Evolutionary conservation across 352 stramenopile genomes (phyloP).

Genomic region (Pythium chondricola): DNA sequence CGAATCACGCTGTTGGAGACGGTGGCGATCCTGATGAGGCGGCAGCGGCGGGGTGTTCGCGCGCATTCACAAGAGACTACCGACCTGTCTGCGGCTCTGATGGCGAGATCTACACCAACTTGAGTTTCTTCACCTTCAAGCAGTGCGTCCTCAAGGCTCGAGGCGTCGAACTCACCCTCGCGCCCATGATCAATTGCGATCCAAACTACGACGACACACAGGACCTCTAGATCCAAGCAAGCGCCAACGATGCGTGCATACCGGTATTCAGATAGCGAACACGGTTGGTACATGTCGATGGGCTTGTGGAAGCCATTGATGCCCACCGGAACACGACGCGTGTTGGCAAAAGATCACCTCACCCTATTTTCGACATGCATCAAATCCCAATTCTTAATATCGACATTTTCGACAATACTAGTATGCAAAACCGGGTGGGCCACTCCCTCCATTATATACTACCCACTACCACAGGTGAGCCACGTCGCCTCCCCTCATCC

Average conservation of each 20-base stretch:
- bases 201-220: slow-evolving; percentile 11
- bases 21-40: slow-evolving; percentile 9
- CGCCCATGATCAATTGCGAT: slow-evolving; percentile 29
- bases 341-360: no score
- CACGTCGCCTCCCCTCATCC: slow-evolving; percentile 6
- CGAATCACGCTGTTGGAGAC: no score
- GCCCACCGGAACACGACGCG: no score
- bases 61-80: slow-evolving; percentile 42
- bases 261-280: no score
- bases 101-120: slow-evolving; percentile 45
- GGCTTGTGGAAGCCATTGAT: no score
- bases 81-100: slow-evolving; percentile 49
- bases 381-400: no score
- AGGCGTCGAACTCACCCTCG: slow-evolving; percentile 21
- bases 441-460: slow-evolving; percentile 5
- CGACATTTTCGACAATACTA: slow-evolving; percentile 6
- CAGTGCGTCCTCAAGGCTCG: slow-evolving; percentile 37
- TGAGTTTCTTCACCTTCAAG: slow-evolving; percentile 48
- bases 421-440: slow-evolving; percentile 2
- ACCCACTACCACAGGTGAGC: slow-evolving; percentile 5
- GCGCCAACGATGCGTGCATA: neutral
- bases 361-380: slow-evolving; percentile 1
- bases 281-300: no score
- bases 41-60: slow-evolving; percentile 2
- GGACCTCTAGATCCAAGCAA: slow-evolving; percentile 4